Conservation (phyloP, 2,329 filamentous ascomycete genomes). For the Neocatenulostroma microsporum region DNA sequence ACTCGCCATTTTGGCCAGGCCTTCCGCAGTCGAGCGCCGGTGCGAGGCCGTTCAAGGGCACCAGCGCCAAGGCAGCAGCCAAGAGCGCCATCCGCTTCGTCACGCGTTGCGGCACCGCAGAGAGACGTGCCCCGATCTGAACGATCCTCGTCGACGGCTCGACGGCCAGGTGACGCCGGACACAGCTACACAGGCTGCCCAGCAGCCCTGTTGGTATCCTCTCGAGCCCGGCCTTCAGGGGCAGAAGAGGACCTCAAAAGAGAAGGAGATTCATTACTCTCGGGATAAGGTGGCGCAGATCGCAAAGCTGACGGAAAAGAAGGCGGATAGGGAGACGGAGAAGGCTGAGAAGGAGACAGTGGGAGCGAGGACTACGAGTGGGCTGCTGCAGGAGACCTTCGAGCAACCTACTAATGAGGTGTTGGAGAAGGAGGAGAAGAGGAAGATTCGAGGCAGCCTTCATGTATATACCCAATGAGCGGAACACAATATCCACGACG, state of each 20-base stretch:
- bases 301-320: constrained; percentile 25
- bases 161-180: constrained; percentile 1
- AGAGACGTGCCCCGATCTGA: constrained; percentile 9
- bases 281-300: constrained; percentile 22
- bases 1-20: neutral
- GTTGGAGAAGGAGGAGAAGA: constrained; percentile 20
- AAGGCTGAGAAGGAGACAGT: constrained; percentile 11
- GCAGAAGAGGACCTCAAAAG: too few relatives aligned
- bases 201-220: too few relatives aligned
- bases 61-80: constrained; percentile 4
- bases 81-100: constrained; percentile 11
- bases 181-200: constrained; percentile 1
- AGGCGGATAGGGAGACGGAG: constrained; percentile 15
- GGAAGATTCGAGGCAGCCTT: too few relatives aligned
- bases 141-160: constrained; percentile 1
- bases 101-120: constrained; percentile 12
- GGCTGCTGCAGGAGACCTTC: constrained; percentile 25
- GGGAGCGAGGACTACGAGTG: constrained; percentile 6
- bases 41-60: constrained; percentile 7
- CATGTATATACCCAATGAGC: too few relatives aligned
- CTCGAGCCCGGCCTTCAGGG: too few relatives aligned
- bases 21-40: constrained; percentile 4
- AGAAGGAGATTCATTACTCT: constrained; percentile 29
- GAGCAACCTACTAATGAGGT: constrained; percentile 28
- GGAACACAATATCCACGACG: too few relatives aligned